Evolutionary conservation across 1,139 yeast genomes (phyloP), one percentile per base, ranked within the genome.

Genomic region (Blastobotrys aristatus): DNA sequence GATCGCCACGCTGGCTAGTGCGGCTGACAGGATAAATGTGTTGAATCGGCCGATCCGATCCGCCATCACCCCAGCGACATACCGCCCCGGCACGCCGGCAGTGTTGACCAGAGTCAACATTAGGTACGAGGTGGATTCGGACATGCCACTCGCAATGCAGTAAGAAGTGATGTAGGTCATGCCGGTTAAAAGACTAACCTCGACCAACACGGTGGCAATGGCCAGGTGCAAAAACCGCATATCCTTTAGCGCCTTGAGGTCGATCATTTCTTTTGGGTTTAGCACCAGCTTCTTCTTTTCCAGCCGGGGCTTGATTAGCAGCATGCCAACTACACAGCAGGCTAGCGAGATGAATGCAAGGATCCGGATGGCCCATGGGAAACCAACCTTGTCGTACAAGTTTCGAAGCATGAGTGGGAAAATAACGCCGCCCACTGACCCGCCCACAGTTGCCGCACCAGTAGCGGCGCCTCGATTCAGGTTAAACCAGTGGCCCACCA

Each of bases 401-500:
- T 69, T 64, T 56, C 82, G 73, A 49, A 82, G 69, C 75, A 80
- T 71, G 29, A 82, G 62, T 1, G 88, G 83, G 60, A 80, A 78
- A 1, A 79, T 66, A 26, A 80, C 74, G 42, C 86, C 86, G 16
- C 90, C 90, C 4, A 81, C 61, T 27, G 82, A 73, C 0, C 88
- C 88, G n/a, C 88, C 87, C 56, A 76, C 74, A 4, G 83, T 76
- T 0, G 83, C 83, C 3, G 80, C 61, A 1, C 85, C 80, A 40
- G 79, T 61, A 3, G 86, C 87, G 51, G 75, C 63, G 1, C 82
- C 89, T 49, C 89, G 66, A 51, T 71, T 79, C 49, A 60, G 68
- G 50, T 72, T 66, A 57, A 80, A 83, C 75, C 83, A 82, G 57
- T 82, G 87, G 2, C 81, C 74, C 29, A 81, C 70, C 2, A 74